Evolutionary conservation across 2,329 filamentous ascomycete species (phyloP).

Genomic region (Epicoccum nigrum): DNA sequence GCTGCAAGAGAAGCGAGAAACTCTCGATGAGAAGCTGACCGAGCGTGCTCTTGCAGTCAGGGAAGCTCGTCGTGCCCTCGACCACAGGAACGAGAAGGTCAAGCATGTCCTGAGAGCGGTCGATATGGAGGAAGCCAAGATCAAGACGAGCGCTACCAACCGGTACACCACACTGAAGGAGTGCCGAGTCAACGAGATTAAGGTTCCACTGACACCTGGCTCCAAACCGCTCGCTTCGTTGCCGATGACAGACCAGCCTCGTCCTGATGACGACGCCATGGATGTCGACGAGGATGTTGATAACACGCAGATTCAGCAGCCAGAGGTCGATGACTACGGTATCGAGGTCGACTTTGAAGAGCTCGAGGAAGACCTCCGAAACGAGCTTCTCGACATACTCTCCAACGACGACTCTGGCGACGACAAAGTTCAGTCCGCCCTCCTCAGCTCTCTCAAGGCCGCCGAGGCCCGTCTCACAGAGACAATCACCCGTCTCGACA

Average conservation of each 20-base stretch:
- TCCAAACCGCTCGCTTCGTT: slow-evolving; percentile 78
- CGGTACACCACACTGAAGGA: slow-evolving; percentile 85
- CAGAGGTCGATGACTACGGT: slow-evolving; percentile 83
- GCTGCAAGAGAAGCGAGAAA: slow-evolving; percentile 73
- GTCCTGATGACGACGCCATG: slow-evolving; percentile 82
- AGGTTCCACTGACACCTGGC: slow-evolving; percentile 75
- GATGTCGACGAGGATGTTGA: slow-evolving; percentile 75
- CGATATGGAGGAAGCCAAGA: slow-evolving; percentile 77
- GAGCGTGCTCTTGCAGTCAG: slow-evolving; percentile 76
- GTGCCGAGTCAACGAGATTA: slow-evolving; percentile 92
- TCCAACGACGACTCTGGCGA: slow-evolving; percentile 68
- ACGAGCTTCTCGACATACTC: slow-evolving; percentile 51
- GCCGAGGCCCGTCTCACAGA: slow-evolving; percentile 79
- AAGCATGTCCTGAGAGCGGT: slow-evolving; percentile 78
- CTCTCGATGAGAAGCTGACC: slow-evolving; percentile 70
- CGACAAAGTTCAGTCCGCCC: slow-evolving; percentile 27
- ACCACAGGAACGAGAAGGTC: slow-evolving; percentile 83
- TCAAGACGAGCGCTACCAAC: slow-evolving; percentile 82
- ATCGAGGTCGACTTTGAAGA: slow-evolving; percentile 86
- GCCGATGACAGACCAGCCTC: slow-evolving; percentile 81
- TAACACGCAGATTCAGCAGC: slow-evolving; percentile 56
- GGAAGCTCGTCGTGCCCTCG: slow-evolving; percentile 79
- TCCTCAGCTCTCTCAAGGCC: slow-evolving; percentile 28
- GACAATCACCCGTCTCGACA: slow-evolving; percentile 73
- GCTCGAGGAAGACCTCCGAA: slow-evolving; percentile 77